Evolutionary conservation across 2,329 filamentous ascomycete genomes (phyloP).

Genomic region (Rosellinia necatrix): DNA sequence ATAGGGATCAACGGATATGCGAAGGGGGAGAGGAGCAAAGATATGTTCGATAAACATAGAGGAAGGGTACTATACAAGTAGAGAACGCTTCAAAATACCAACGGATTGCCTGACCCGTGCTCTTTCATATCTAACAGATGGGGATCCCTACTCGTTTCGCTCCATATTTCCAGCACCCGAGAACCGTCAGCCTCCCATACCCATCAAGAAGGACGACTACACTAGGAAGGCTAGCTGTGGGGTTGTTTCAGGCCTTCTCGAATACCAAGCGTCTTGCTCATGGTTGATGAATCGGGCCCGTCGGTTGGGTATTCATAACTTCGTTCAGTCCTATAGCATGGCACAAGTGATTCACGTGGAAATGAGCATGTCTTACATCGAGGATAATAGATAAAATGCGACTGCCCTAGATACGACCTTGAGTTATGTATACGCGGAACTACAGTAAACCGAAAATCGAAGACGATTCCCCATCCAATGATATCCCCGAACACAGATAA

Average conservation of each 20-base stretch:
- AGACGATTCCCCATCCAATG: neutral
- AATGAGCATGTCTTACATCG: neutral
- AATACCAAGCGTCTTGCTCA: neutral
- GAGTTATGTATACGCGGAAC: neutral
- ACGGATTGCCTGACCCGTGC: neutral
- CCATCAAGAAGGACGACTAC: neutral
- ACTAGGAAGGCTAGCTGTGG: constrained; percentile 1
- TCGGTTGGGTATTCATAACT: neutral
- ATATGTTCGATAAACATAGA: neutral
- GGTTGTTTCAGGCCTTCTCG: constrained; percentile 9
- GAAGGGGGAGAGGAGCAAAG: constrained; percentile 2
- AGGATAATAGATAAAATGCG: too few relatives aligned
- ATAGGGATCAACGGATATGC: constrained; percentile 12
- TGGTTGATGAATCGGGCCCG: neutral
- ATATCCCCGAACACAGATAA: neutral
- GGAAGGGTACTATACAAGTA: constrained; percentile 11
- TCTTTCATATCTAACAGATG: constrained; percentile 7
- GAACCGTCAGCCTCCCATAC: neutral
- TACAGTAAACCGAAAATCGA: neutral
- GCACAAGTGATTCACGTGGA: neutral
- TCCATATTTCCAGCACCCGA: constrained; percentile 1
- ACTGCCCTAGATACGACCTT: neutral
- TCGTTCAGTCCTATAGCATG: neutral
- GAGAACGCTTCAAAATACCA: neutral
- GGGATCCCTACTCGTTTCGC: constrained; percentile 13